Percentiles rank a stretch among this genome's conserved stretches.
phyloP scores from a whole-genome alignment of 352 stramenopile genomes.

The Phytopythium montanum region DNA sequence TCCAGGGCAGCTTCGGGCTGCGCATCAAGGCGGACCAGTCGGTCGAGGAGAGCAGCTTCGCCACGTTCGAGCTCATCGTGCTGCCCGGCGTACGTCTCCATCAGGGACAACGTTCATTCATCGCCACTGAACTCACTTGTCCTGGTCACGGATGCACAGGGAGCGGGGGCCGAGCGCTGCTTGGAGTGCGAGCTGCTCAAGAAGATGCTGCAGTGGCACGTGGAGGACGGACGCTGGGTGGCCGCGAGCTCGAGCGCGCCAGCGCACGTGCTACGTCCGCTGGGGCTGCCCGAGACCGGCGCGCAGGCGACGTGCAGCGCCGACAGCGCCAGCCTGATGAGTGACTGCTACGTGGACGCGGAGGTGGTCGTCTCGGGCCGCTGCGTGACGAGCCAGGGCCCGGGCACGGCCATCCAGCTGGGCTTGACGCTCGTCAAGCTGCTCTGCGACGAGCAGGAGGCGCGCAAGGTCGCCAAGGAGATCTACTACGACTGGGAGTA shows the following conservation, averaged over 20 bases:
- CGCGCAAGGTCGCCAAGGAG: slow-evolving; percentile 33
- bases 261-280: slow-evolving; percentile 36
- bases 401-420: slow-evolving; percentile 45
- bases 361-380: slow-evolving; percentile 51
- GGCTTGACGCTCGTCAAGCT: slow-evolving; percentile 50
- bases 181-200: slow-evolving; percentile 54
- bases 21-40: slow-evolving; percentile 57
- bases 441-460: slow-evolving; percentile 39
- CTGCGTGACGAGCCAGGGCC: slow-evolving; percentile 61
- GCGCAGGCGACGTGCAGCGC: slow-evolving; percentile 49
- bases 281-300: slow-evolving; percentile 31
- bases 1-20: slow-evolving; percentile 58
- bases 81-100: slow-evolving; percentile 48
- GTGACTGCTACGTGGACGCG: slow-evolving; percentile 39
- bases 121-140: background rate
- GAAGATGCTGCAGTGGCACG: slow-evolving; percentile 63
- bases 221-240: slow-evolving; percentile 41
- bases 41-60: slow-evolving; percentile 65
- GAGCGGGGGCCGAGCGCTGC: slow-evolving; percentile 34
- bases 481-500: slow-evolving; percentile 31
- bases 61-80: slow-evolving; percentile 65
- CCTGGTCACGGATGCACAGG: slow-evolving; percentile 18
- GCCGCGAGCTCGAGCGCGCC: slow-evolving; percentile 49
- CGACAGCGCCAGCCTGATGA: slow-evolving; percentile 36
- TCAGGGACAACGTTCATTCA: too few species aligned